Base-by-base conservation (phyloP, 805 yeast genomes). In the Spathaspora girioi region DNA sequence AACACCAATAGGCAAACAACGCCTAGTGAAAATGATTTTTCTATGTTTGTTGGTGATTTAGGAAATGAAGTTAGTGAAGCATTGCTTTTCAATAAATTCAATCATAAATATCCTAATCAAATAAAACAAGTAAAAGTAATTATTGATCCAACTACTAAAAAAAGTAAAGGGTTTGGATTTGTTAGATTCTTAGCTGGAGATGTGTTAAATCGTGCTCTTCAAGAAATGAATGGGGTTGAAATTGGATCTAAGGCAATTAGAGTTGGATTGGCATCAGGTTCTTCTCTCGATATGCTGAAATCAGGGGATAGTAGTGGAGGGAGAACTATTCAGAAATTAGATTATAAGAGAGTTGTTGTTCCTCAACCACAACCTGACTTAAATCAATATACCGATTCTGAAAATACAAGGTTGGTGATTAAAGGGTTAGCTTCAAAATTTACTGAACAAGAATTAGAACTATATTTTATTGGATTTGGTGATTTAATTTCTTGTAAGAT, bases 31-130 rank as follows among this genome's bases (percentile, higher is more conserved):
- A 56, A 52, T 41, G 65, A 63, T 9, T 61, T 50, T 56, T 86
- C 96, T 1, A 75, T 92, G 19, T 91, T 91, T 68, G 93, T 92
- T 15, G 97, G 97, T 44, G 97, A 90, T 65, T 69, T 91, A 55
- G 83, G 86, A 7, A 82, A 85, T 19, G 89, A 84, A 49, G 84
- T 88, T 19, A 82, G 83, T 15, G 97, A 91, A 54, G 74, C 78
- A 14, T 72, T 76, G 40, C 71, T 91, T 20, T 78, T 79, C 52
- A 86, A 86, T 47, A 74, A 81, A 43, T 91, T 92, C 69, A 83
- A 81, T 54, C 68, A 81, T 5, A 79, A 82, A 53, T 91, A 81
- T 63, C 84, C 92, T 1, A 86, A 92, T 6, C 65, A 67, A 45
- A 82, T 89, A 49, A 78, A 83, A 48, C 84, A 86, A 57, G 94